Evolutionary conservation across 2,329 filamentous ascomycete genomes (phyloP), one percentile per base, ranked within the genome.

Genomic region (Drechslerella stenobrocha): DNA sequence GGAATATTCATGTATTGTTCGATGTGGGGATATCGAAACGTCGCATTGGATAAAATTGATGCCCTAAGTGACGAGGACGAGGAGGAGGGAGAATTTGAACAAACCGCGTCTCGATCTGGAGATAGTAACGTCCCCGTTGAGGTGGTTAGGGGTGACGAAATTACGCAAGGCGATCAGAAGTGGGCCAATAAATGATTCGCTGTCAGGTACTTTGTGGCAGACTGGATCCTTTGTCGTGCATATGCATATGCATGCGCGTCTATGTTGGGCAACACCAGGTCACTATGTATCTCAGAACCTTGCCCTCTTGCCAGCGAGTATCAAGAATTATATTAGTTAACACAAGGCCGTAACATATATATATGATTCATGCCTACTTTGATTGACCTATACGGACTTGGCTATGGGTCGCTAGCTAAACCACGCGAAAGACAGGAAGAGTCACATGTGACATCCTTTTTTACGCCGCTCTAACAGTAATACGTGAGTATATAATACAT

Each of bases 1-100:
- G 53, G 45, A 9, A 34, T 58, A 13, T 58, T 58, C 34, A 32
- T 50, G 2, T 58, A 58, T 18, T 58, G 53, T 28, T 58, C 53
- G 32, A 32, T 58, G 11, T 57, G 15, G 8, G 53, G 53, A 23
- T 58, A 58, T 42, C 44, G 53, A 22, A 58, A 50, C 15, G 53
- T 58, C 11, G 9, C 45, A 9, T 23, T 58, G 44, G 53, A 58
- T 15, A 42, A 48, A 26, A 34, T 42, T 8, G 37, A 57, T 50
- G 8, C 42, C 1, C 32, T 34, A 15, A 7, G 24, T 18, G 42
- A 58, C 20, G 42, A 53, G 2, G 51, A 45, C 3, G 23, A 44
- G 4, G 45, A 44, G 2, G 53, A 51, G 1, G 4, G 4, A 20
- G 11, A 37, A n/a, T n/a, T n/a, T n/a, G n/a, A n/a, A n/a, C n/a